Evolutionary conservation across 1,139 yeast species (phyloP), one percentile per base, ranked within the genome.

Genomic region (Yamadazyma conglobata): DNA sequence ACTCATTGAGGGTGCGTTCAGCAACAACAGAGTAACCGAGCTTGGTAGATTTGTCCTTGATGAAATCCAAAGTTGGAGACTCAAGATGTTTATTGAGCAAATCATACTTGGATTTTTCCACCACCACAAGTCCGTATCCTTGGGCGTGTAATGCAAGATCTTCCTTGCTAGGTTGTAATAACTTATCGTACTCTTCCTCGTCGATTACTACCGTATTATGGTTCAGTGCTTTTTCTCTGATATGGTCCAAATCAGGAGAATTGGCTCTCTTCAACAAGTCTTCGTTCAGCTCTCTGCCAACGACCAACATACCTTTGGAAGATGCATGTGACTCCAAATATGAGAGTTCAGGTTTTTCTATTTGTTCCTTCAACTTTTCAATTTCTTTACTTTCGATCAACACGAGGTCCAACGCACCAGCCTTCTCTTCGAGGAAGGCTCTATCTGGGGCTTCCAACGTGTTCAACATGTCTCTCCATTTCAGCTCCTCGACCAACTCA

Each of bases 251-350:
- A 15, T 34, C 40, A 6, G 47, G 47, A 5, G 28, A 15, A 7
- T 42, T 32, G 3, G 32, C n/a, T 7, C 23, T 30, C 2, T 22
- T 13, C 16, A 27, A 9, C 4, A 37, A 11, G 8, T 21, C 11
- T 5, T 39, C 31, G 28, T 35, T 29, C 1, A 25, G 22, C 3
- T 24, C 20, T 11, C 31, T 31, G 3, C 22, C 33, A 8, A 42
- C 15, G 8, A 39, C 24, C 6, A 32, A 29, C 15, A 28, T 22
- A 1, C 39, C 39, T 6, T 28, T 15, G 3, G 15, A 11, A 8
- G 10, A 14, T 11, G 68, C 66, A 23, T 54, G 54, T 10, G 44
- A 42, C 5, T 39, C 32, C 7, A 65, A 30, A 31, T 46, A 58
- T 3, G 48, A 51, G 3, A 41, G 25, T 5, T 52, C 31, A 18